These are phyloP conservation scores for Eucalyptus shirleyi DNA, from an alignment of 345 rosid genomes.

Conservation along the genomic window DNA sequence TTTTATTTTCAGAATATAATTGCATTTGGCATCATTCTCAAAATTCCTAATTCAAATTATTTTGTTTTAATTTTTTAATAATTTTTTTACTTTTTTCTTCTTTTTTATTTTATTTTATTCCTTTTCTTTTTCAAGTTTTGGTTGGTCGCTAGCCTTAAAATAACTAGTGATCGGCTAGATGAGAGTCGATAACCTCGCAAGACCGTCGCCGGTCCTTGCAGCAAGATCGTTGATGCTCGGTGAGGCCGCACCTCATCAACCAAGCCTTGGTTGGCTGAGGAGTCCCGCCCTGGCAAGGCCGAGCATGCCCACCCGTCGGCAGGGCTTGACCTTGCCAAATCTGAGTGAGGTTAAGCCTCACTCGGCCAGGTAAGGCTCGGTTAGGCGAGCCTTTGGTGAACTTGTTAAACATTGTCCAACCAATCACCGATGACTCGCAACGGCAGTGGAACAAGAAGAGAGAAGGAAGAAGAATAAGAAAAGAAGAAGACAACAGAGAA, in stretches of 20 bases:
- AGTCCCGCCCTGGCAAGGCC: rapidly evolving
- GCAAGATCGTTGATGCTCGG: rapidly evolving
- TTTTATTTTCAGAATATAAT: rapidly evolving
- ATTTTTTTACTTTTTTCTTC: too few species aligned
- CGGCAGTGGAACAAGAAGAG: too few species aligned
- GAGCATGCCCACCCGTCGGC: rapidly evolving
- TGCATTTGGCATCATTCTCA: rapidly evolving
- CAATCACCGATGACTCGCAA: rapidly evolving
- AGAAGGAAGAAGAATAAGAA: too few species aligned
- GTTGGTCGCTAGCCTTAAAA: rapidly evolving
- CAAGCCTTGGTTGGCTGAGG: rapidly evolving
- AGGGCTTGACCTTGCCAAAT: too few species aligned
- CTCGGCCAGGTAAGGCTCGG: rapidly evolving
- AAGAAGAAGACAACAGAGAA: too few species aligned
- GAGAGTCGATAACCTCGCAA: rapidly evolving
- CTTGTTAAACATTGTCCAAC: too few species aligned
- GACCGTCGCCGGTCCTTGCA: rapidly evolving
- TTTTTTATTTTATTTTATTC: too few species aligned
- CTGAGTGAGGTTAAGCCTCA: rapidly evolving
- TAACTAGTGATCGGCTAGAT: too few species aligned
- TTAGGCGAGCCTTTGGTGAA: too few species aligned
- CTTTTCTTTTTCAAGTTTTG: too few species aligned
- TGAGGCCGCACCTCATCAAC: rapidly evolving
- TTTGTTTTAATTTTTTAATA: too few species aligned
- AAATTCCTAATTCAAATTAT: too few species aligned